Evolutionary conservation across 2,329 filamentous ascomycete genomes (phyloP).

Genomic region (Lasiodiplodia gonubiensis): DNA sequence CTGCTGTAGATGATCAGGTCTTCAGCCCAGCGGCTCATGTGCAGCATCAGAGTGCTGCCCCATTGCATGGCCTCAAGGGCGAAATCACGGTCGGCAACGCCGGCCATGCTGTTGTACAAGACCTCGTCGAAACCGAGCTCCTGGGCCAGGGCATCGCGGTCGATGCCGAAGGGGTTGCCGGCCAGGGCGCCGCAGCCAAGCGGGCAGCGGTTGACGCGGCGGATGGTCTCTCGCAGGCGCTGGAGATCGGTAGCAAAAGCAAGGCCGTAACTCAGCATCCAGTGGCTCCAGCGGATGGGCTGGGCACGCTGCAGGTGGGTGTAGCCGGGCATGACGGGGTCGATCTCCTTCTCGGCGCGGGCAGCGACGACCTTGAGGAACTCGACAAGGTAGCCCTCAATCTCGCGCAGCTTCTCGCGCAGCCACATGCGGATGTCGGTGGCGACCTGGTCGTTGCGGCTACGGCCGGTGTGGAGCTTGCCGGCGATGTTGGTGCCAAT

Average conservation of each 20-base stretch:
- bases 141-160: conserved; percentile 76
- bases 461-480: conserved; percentile 87
- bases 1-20: conserved; percentile 85
- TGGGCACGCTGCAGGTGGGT: conserved; percentile 85
- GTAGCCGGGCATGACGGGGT: conserved; percentile 84
- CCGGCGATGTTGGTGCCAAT: conserved; percentile 85
- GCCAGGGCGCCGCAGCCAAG: conserved; percentile 79
- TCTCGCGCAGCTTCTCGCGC: conserved; percentile 71
- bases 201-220: conserved; percentile 73
- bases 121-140: conserved; percentile 81
- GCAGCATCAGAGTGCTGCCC: conserved; percentile 77
- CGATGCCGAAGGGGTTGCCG: conserved; percentile 82
- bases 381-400: conserved; percentile 71
- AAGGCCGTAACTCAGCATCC: conserved; percentile 76
- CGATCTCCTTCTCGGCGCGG: conserved; percentile 76
- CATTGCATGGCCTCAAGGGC: conserved; percentile 82
- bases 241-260: conserved; percentile 77
- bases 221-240: conserved; percentile 73
- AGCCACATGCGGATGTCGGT: conserved; percentile 92
- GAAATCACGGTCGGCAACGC: conserved; percentile 80
- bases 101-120: conserved; percentile 77
- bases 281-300: conserved; percentile 82
- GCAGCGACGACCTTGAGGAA: conserved; percentile 72
- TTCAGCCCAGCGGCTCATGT: conserved; percentile 81
- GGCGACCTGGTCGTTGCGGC: conserved; percentile 87